Evolutionary conservation across 257 asterid genomes (phyloP).

Genomic region (Jasminum sambac): DNA sequence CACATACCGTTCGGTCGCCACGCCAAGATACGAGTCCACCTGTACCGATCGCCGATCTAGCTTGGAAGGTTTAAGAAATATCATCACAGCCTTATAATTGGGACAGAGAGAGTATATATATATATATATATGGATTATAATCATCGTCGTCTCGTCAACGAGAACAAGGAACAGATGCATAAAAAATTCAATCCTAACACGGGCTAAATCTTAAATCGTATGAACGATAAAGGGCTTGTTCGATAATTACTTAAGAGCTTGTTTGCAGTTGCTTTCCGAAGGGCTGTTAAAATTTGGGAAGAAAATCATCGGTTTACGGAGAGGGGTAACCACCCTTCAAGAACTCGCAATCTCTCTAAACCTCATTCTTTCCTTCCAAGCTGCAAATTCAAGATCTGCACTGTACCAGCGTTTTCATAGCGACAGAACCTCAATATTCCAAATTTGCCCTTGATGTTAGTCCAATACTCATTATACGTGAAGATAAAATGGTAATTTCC

Average conservation of each 20-base stretch:
- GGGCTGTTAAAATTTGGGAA: not conserved
- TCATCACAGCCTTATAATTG: conserved; percentile 1
- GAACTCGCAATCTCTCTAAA: not conserved
- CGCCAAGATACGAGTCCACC: not conserved
- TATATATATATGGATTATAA: no score
- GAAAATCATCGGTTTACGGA: not conserved
- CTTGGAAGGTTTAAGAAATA: not conserved
- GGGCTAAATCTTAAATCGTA: no score
- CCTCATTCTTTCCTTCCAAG: not conserved
- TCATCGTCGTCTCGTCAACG: no score
- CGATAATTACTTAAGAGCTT: no score
- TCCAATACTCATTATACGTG: no score
- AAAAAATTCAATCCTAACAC: no score
- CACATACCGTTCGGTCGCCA: not conserved
- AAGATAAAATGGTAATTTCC: no score
- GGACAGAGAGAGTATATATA: no score
- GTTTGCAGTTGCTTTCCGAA: no score
- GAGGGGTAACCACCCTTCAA: conserved; percentile 1
- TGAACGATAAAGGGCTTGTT: no score
- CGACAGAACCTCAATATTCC: not conserved
- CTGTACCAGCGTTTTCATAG: not conserved
- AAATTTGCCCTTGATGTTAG: not conserved
- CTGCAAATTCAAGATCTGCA: not conserved
- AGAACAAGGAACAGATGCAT: no score
- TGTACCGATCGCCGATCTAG: not conserved